Base-by-base conservation (phyloP, 192 early-diverging fungal genomes). In the Coemansia sp. region DNA sequence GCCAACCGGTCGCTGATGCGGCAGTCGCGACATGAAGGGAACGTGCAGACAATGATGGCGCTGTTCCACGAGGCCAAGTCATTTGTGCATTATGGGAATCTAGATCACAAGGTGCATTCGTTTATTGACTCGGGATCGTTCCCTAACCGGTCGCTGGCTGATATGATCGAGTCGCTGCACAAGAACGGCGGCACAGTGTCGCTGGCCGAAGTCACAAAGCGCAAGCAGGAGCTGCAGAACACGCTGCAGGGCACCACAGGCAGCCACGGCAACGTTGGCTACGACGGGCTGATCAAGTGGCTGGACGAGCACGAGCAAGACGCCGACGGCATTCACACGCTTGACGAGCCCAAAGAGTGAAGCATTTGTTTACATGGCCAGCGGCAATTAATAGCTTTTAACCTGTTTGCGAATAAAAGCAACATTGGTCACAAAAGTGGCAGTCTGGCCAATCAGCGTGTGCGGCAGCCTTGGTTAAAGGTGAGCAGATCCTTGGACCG, bases 271-370 rank as follows among this genome's bases (percentile, higher is more conserved):
- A 83, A 91, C 58, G 89, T 87, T 65, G 76, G 77, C 50, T 57
- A 72, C 45, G 89, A 91, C 26, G 91, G 91, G 14, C 90, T 94
- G 69, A 73, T 83, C 17, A 29, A 62, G 31, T 79, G 76, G 76
- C 59, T 70, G 9, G 61, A 79, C 10, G 45, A 50, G 16, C 71
- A 79, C n/a, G 4, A 12, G 14, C 14, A 47, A 47, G 43, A 47
- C 43, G n/a, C 12, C 43, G 43, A 47, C 1, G 43, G 43, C 43
- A 47, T 47, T 2, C 31, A 35, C 31, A 8, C 31, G 6, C 5
- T 31, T 31, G 29, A n/a, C 12, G 14, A 45, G 43, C 11, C 43
- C 43, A 45, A 14, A 45, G 11, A 45, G 11, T n/a, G 43, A n/a
- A 1, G 14, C 4, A 45, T 45, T 45, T 45, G 29, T 31, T 31